Evolutionary conservation across 257 asterid species (phyloP).

Genomic region (Paraleonurus japonicus): DNA sequence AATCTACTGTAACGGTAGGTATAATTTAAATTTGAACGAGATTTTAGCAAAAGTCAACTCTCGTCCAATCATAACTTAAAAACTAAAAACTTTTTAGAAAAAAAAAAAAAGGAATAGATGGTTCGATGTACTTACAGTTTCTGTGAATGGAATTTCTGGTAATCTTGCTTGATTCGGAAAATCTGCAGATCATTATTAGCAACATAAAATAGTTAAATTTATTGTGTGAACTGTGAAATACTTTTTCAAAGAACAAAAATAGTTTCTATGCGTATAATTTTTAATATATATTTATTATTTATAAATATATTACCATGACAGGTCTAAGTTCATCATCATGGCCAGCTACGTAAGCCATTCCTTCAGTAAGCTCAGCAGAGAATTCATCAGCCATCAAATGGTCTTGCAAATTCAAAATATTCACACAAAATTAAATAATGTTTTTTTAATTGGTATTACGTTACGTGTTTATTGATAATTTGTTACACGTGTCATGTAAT

Average conservation of each 20-base stretch:
- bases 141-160: conserved; percentile 66
- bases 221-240: not conserved
- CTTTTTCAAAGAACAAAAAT: not conserved
- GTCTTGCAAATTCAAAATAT: conserved; percentile 40
- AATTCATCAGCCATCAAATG: conserved; percentile 85
- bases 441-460: no score
- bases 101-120: not conserved
- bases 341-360: conserved; percentile 84
- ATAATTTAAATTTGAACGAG: not conserved
- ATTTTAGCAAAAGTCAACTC: not conserved
- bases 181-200: conserved; percentile 36
- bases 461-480: not conserved
- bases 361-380: conserved; percentile 80
- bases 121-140: conserved; percentile 43
- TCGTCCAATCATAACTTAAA: not conserved
- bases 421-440: not conserved
- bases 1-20: not conserved
- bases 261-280: not conserved
- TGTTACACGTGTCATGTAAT: not conserved
- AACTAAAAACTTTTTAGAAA: not conserved
- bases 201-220: not conserved
- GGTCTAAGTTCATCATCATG: conserved; percentile 76
- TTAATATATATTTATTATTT: not conserved
- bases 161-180: conserved; percentile 82
- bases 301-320: conserved; percentile 49